Evolutionary conservation across 768 basidiomycete genomes (phyloP), one percentile per base, ranked within the genome.

Genomic region (Chalciporus sphaerocephalus): DNA sequence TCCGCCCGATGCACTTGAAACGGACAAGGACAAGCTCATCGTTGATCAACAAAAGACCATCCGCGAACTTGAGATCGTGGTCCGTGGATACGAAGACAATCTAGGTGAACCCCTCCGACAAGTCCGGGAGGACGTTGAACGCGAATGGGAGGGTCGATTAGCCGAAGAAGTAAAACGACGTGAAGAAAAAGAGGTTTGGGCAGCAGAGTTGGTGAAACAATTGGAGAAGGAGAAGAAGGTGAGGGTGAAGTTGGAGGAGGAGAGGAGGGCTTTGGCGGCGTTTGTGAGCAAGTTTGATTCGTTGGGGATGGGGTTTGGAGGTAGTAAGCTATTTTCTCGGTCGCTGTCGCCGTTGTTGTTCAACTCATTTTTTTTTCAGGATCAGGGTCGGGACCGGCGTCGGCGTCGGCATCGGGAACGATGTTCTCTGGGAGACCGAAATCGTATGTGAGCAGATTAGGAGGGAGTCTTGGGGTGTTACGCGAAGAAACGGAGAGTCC

Each of bases 261-360:
- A 92, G 66, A 76, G 87, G 27, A 72, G 80, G 20, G 89, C 87
- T 8, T 72, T 92, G 32, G 79, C 85, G 4, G 76, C 87, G 5
- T 92, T 92, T 55, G 90, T 92, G 35, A 74, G 72, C 63, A 88
- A 86, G 61, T 89, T 92, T 56, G 90, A 92, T 64, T 74, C 87
- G 9, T 64, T 87, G 21, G 85, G 84, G 0, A 58, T 85, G 24
- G 73, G 73, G 1, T 61, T 65, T 9, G 66, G 67, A 12, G 50
- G 56, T 5, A 24, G n/a, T n/a, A n/a, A n/a, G n/a, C n/a, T n/a
- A n/a, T n/a, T n/a, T n/a, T n/a, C n/a, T 44, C 57, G 13, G 11
- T 17, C 18, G 15, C 51, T n/a, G n/a, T n/a, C n/a, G n/a, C n/a
- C n/a, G n/a, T n/a, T n/a, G n/a, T n/a, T n/a, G n/a, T n/a, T n/a